Conservation (phyloP, 441 rosid species). For the Syzygium syzygioides region DNA sequence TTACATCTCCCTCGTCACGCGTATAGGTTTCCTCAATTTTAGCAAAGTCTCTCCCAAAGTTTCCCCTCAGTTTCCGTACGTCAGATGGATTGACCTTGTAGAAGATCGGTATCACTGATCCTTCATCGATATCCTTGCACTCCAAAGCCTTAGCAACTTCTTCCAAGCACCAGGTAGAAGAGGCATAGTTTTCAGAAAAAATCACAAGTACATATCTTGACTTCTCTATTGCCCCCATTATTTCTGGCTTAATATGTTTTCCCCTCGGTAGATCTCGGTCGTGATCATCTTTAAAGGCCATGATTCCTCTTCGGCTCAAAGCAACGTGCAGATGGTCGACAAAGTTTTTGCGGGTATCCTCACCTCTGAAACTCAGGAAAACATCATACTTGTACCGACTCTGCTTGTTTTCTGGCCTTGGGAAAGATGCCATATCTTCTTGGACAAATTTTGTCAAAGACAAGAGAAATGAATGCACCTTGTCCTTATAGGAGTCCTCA, state of each 20-base stretch:
- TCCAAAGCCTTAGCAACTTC: slow-evolving; percentile 5
- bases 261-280: not conserved
- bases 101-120: slow-evolving; percentile 1
- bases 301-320: not conserved
- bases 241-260: not conserved
- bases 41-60: not conserved
- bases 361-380: slow-evolving; percentile 5
- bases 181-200: not conserved
- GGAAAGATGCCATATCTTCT: not conserved
- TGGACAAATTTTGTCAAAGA: not conserved
- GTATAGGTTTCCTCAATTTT: not conserved
- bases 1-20: not conserved
- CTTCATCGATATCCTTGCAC: not conserved
- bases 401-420: not conserved
- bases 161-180: not conserved
- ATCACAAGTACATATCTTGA: not conserved
- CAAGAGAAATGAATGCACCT: not conserved
- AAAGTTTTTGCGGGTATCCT: not conserved
- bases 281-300: not conserved
- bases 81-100: not conserved
- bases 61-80: not conserved
- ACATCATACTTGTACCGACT: not conserved
- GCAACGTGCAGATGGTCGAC: not conserved
- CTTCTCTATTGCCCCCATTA: not conserved
- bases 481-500: not conserved